These are phyloP conservation scores for Kurtzmaniella quercitrusa DNA, from an alignment of 1,139 yeast genomes.

Conservation along the genomic window DNA sequence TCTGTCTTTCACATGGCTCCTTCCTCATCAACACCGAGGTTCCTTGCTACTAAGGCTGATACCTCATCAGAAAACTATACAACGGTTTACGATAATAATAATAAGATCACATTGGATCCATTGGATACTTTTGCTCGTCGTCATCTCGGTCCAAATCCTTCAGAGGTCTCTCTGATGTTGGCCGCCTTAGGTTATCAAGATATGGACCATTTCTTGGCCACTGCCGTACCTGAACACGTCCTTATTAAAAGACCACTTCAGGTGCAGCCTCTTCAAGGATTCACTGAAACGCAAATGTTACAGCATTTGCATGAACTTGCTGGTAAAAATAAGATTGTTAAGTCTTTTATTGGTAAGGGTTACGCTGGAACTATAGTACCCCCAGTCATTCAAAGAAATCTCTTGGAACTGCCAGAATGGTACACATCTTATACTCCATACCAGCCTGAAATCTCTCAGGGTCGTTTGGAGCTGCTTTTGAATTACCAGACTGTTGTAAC, in stretches of 20 bases:
- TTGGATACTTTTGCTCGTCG: slow-evolving; percentile 86
- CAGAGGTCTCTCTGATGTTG: slow-evolving; percentile 64
- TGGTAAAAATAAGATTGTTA: slow-evolving; percentile 62
- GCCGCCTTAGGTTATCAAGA: slow-evolving; percentile 60
- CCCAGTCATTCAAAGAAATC: slow-evolving; percentile 87
- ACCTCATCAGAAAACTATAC: slow-evolving; percentile 44
- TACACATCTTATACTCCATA: slow-evolving; percentile 97
- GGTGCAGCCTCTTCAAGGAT: slow-evolving; percentile 66
- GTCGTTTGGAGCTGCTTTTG: slow-evolving; percentile 82
- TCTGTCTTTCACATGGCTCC: neutral
- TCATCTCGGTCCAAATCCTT: slow-evolving; percentile 81
- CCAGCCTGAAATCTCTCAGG: slow-evolving; percentile 97
- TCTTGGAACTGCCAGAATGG: slow-evolving; percentile 95
- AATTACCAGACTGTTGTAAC: slow-evolving; percentile 88
- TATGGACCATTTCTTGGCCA: slow-evolving; percentile 63
- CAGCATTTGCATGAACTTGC: slow-evolving; percentile 67
- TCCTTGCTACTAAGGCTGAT: slow-evolving; percentile 34
- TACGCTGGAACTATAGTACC: slow-evolving; percentile 90
- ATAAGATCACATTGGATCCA: slow-evolving; percentile 28
- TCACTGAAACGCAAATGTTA: slow-evolving; percentile 76
- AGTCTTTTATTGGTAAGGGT: slow-evolving; percentile 88
- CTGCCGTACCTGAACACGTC: slow-evolving; percentile 77
- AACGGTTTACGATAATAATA: slow-evolving; percentile 35
- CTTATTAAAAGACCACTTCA: slow-evolving; percentile 62
- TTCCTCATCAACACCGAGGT: slow-evolving; percentile 7